Evolutionary conservation across 1,284 basidiomycete species (phyloP).

Genomic region (Heterobasidion irregulare): DNA sequence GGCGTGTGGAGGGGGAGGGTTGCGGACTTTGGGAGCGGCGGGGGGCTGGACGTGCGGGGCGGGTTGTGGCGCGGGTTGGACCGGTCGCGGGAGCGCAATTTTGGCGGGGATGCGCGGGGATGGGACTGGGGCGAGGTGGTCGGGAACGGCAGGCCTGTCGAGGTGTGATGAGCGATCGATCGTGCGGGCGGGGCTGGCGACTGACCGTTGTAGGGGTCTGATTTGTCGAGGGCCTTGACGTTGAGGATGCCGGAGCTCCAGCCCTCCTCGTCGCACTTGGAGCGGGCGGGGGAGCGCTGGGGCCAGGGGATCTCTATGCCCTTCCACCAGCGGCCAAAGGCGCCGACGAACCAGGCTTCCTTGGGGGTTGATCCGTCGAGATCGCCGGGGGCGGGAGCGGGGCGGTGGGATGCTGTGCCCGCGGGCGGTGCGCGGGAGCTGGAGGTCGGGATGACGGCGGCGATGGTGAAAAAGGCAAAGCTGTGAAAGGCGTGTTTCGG

Average conservation of each 20-base stretch:
- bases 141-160: constrained; percentile 12
- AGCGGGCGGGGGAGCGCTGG: constrained; percentile 44
- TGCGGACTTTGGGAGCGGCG: constrained; percentile 75
- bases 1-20: constrained; percentile 64
- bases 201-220: constrained; percentile 55
- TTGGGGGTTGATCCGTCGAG: constrained; percentile 44
- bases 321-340: constrained; percentile 84
- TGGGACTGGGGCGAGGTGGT: constrained; percentile 11
- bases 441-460: constrained; percentile 55
- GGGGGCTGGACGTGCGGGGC: constrained; percentile 59
- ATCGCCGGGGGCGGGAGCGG: constrained; percentile 20
- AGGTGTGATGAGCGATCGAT: background rate
- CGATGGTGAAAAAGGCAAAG: constrained; percentile 82
- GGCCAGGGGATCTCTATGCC: constrained; percentile 69
- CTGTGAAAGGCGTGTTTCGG: constrained; percentile 86
- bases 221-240: constrained; percentile 60
- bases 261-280: constrained; percentile 57
- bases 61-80: constrained; percentile 16
- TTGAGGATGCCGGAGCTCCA: constrained; percentile 67
- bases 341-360: constrained; percentile 82
- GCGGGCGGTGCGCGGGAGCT: constrained; percentile 12
- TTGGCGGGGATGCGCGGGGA: constrained; percentile 10
- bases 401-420: constrained; percentile 11
- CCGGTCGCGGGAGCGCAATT: constrained; percentile 17
- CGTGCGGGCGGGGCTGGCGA: background rate